Evolutionary conservation across 2,329 filamentous ascomycete genomes (phyloP).

Genomic region (Dothidotthia symphoricarpi): DNA sequence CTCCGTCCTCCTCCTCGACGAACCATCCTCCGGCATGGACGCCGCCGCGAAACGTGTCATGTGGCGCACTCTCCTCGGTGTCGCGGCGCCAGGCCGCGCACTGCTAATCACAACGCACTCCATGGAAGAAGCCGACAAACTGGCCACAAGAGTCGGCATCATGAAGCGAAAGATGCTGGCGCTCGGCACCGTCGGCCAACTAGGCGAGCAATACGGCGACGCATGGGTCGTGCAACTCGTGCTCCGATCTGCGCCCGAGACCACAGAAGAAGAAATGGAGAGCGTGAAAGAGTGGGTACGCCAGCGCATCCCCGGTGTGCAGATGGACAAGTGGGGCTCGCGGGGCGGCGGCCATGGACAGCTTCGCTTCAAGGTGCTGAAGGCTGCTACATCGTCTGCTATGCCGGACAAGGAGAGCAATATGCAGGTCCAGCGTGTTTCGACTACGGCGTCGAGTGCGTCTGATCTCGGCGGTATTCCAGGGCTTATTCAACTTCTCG

Average conservation of each 20-base stretch:
- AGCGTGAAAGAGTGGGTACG: constrained; percentile 65
- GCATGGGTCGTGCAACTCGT: constrained; percentile 80
- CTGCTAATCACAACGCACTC: constrained; percentile 87
- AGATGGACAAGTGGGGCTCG: constrained; percentile 58
- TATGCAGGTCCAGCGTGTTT: constrained; percentile 24
- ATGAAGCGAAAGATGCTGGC: constrained; percentile 84
- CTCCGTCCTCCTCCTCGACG: constrained; percentile 80
- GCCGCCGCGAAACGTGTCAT: constrained; percentile 88
- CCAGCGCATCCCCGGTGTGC: constrained; percentile 60
- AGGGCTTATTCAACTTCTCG: constrained; percentile 68
- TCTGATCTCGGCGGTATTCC: constrained; percentile 55
- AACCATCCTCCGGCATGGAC: constrained; percentile 85
- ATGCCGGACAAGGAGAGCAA: constrained; percentile 1
- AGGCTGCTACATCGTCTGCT: constrained; percentile 43
- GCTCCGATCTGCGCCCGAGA: constrained; percentile 70
- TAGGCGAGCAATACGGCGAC: constrained; percentile 74
- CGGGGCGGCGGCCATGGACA: constrained; percentile 77
- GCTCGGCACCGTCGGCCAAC: constrained; percentile 69
- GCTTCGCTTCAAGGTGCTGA: constrained; percentile 75
- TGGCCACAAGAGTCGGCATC: constrained; percentile 81
- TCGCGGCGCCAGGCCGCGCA: constrained; percentile 69
- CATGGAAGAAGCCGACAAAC: constrained; percentile 92
- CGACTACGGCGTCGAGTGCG: constrained; percentile 8
- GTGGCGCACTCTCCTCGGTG: constrained; percentile 79
- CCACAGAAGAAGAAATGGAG: constrained; percentile 65